Evolutionary conservation across 2,329 filamentous ascomycete species (phyloP), one percentile per base, ranked within the genome.

Genomic region (Claviceps digitariae): DNA sequence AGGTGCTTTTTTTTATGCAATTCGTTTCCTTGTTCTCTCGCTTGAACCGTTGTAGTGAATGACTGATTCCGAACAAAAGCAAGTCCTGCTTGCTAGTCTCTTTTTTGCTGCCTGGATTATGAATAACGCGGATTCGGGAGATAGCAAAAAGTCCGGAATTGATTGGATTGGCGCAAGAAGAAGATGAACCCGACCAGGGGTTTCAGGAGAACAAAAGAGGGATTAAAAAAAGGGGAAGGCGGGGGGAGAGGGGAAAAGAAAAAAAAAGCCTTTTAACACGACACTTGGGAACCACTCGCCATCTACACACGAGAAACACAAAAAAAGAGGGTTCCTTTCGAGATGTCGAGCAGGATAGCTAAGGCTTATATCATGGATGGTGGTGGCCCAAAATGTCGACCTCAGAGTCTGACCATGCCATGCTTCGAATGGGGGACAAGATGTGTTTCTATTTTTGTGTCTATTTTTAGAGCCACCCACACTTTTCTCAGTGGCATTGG

Each of bases 331-430:
- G 65, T 64, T 68, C 69, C 71, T 68, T 68, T 66, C 63, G 56
- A 63, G 55, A 57, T 63, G 17, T 60, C 60, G 64, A 62, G 66
- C 67, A 69, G 70, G 68, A 72, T 67, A 70, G 68, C 68, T 69
- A 72, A 73, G 74, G 69, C 76, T 79, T 80, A 80, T 80, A 80
- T 77, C 70, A 67, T 74, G 71, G 74, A n/a, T n/a, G n/a, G n/a
- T n/a, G n/a, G n/a, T n/a, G n/a, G n/a, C n/a, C 69, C 72, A 69
- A 64, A 63, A 64, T 70, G 61, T 72, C 73, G 58, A 52, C 17
- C 4, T 29, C 17, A 49, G 58, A 59, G 57, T 51, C 55, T 56
- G 55, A 56, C 59, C 61, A 61, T 63, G 59, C 61, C n/a, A n/a
- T n/a, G n/a, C n/a, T n/a, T n/a, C 60, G 27, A n/a, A 15, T 27